These are phyloP conservation scores for Chaetomiaceae sp. DNA, from an alignment of 2,329 filamentous ascomycete species.

Conservation along the genomic window DNA sequence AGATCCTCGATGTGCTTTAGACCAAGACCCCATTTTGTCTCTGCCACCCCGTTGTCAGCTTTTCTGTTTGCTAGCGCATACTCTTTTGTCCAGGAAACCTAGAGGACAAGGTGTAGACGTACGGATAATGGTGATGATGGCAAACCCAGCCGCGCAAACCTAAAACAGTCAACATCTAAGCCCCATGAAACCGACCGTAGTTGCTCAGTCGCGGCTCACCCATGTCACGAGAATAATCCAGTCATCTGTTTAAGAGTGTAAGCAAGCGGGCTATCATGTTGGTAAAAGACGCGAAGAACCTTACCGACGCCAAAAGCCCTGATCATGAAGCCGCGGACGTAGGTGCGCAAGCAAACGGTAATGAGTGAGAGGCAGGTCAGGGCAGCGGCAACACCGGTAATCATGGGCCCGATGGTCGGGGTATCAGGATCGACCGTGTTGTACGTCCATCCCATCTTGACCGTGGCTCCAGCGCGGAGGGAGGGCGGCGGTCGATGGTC, in stretches of 20 bases:
- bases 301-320: conserved; percentile 34
- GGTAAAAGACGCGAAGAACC: not conserved
- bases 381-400: conserved; percentile 28
- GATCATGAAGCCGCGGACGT: conserved; percentile 32
- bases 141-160: conserved; percentile 33
- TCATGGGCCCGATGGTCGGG: conserved; percentile 32
- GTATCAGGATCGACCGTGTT: conserved; percentile 31
- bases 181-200: no score
- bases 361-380: conserved; percentile 32
- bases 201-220: conserved; percentile 20
- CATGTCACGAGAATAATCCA: conserved; percentile 31
- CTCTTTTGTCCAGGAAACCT: not conserved
- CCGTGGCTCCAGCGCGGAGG: not conserved
- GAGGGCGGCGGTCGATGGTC: no score
- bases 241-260: conserved; percentile 25
- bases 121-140: conserved; percentile 35
- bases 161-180: conserved; percentile 10
- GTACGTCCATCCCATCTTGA: conserved; percentile 35
- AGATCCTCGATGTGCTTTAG: conserved; percentile 34
- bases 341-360: conserved; percentile 31
- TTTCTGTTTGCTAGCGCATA: no score
- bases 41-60: conserved; percentile 26
- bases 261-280: no score
- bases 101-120: conserved; percentile 16
- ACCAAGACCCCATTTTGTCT: conserved; percentile 42